Conservation (phyloP, 2,329 filamentous ascomycete genomes). For the Penicillium sp. region DNA sequence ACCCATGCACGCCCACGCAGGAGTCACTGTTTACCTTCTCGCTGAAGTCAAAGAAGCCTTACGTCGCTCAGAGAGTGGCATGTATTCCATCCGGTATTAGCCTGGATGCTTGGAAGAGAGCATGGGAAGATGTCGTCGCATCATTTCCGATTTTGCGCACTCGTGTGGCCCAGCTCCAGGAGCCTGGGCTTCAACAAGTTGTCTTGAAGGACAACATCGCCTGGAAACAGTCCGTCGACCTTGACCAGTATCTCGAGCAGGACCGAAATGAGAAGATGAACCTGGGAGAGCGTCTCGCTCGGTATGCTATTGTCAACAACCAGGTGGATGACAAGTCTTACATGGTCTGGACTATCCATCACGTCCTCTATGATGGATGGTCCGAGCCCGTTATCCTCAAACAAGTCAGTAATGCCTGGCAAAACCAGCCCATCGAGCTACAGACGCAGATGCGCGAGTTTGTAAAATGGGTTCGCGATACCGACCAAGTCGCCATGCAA, state of each 20-base stretch:
- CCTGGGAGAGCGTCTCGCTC: constrained; percentile 36
- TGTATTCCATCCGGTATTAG: constrained; percentile 37
- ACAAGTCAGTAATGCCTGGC: constrained; percentile 30
- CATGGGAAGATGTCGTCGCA: constrained; percentile 45
- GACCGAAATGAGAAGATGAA: constrained; percentile 32
- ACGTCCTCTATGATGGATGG: constrained; percentile 54
- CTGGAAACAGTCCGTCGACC: constrained; percentile 30
- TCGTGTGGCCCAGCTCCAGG: constrained; percentile 40
- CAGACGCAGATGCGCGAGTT: constrained; percentile 46
- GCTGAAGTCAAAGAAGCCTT: constrained; percentile 43
- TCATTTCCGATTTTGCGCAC: constrained; percentile 48
- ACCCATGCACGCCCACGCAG: constrained; percentile 43
- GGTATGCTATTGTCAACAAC: constrained; percentile 35
- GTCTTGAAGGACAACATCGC: constrained; percentile 32
- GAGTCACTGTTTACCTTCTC: constrained; percentile 48
- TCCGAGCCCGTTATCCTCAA: constrained; percentile 40
- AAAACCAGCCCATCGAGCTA: constrained; percentile 16
- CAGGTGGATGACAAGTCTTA: constrained; percentile 29
- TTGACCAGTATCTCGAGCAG: constrained; percentile 27
- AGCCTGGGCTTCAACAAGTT: constrained; percentile 37
- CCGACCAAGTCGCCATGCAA: constrained; percentile 41
- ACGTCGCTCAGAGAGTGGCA: constrained; percentile 46
- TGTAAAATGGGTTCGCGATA: constrained; percentile 48
- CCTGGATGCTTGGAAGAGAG: constrained; percentile 40
- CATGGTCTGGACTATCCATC: constrained; percentile 52